A percentile compares a stretch with the other conserved stretches of the same genome.
Conservation (phyloP, 805 yeast genomes). For the Wickerhamomyces sydowiorum region DNA sequence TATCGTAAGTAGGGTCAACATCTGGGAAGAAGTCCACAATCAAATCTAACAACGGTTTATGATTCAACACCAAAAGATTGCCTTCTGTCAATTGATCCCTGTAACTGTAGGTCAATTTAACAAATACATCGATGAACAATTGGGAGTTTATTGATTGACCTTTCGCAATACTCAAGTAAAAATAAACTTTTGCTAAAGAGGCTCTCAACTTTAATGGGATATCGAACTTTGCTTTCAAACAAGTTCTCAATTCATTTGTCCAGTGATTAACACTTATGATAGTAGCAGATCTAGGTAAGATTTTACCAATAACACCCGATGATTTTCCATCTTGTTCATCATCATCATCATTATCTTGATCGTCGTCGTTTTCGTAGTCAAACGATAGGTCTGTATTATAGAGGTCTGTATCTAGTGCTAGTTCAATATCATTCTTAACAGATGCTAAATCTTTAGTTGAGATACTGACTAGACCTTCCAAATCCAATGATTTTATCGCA, state of each 20-base stretch:
- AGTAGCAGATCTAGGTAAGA: conserved; percentile 62
- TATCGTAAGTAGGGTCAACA: conserved; percentile 44
- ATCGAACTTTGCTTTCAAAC: conserved; percentile 73
- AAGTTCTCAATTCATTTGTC: conserved; percentile 79
- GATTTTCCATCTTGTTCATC: conserved; percentile 32
- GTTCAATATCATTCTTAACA: conserved; percentile 33
- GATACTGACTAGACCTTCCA: conserved; percentile 63
- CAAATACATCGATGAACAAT: conserved; percentile 58
- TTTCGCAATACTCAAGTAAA: conserved; percentile 61
- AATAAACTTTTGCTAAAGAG: conserved; percentile 62
- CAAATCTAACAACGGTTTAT: conserved; percentile 26
- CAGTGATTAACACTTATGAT: conserved; percentile 74
- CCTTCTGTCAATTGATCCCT: conserved; percentile 22
- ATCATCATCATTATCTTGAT: conserved; percentile 32
- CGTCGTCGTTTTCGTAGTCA: conserved; percentile 29
- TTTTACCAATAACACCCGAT: conserved; percentile 47
- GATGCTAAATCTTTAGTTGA: conserved; percentile 62
- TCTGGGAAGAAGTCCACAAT: conserved; percentile 33
- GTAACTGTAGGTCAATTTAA: conserved; percentile 41
- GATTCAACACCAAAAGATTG: conserved; percentile 29
- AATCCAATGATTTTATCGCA: conserved; percentile 68
- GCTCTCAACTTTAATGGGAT: conserved; percentile 65
- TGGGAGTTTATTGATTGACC: conserved; percentile 62
- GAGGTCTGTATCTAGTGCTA: conserved; percentile 50
- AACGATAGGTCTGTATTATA: conserved; percentile 32